phyloP scores from a whole-genome alignment of 2,329 filamentous ascomycete species.

The Colletotrichum plurivorum region DNA sequence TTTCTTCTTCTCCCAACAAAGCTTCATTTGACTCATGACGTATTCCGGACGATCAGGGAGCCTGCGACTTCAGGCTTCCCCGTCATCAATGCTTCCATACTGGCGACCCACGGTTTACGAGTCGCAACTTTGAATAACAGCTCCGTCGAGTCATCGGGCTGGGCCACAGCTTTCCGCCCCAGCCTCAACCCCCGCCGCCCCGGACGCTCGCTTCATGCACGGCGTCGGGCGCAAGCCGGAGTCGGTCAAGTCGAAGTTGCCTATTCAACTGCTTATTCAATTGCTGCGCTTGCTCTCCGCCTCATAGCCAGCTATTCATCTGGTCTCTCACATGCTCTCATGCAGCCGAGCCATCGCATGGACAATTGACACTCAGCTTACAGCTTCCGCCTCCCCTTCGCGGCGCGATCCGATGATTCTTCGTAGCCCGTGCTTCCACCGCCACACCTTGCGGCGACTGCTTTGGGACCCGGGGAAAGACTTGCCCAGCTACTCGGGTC shows the following conservation, averaged over 20 bases:
- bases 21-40: constrained; percentile 25
- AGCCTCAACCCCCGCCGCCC: constrained; percentile 12
- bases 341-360: constrained; percentile 1
- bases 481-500: constrained; percentile 25
- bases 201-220: constrained; percentile 9
- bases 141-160: constrained; percentile 5
- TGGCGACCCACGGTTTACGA: constrained; percentile 15
- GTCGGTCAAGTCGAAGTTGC: constrained; percentile 3
- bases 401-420: constrained; percentile 15
- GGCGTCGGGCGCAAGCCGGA: constrained; percentile 22
- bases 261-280: background rate
- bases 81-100: constrained; percentile 20
- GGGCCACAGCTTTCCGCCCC: constrained; percentile 17
- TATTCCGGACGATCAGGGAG: constrained; percentile 20
- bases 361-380: background rate
- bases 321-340: background rate
- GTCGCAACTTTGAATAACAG: background rate
- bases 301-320: background rate
- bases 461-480: background rate
- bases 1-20: constrained; percentile 2
- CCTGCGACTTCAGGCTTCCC: constrained; percentile 15
- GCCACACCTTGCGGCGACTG: constrained; percentile 3
- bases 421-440: constrained; percentile 8
- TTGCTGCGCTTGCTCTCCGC: background rate
- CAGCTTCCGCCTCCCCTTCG: background rate